Conservation (phyloP, 495 filamentous ascomycete species). For the Tetracladium setigerum region DNA sequence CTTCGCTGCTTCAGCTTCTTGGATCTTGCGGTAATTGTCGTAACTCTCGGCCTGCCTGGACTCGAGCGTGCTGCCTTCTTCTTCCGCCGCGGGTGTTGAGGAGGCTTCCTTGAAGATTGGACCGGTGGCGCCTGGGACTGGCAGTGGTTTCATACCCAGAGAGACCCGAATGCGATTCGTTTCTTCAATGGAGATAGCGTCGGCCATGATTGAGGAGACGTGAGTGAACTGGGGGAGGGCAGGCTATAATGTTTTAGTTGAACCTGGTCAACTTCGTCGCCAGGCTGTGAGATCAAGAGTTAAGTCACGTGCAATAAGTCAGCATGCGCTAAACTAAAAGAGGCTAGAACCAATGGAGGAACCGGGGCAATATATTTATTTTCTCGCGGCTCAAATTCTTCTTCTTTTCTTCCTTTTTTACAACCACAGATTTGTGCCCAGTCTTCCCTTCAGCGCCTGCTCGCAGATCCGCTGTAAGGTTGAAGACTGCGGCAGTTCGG, state of each 20-base stretch:
- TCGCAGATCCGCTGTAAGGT: slow-evolving; percentile 54
- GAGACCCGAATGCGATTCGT: slow-evolving; percentile 87
- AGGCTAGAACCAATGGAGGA: no score
- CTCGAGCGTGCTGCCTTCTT: slow-evolving; percentile 68
- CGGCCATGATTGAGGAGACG: slow-evolving; percentile 51
- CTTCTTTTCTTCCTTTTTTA: slow-evolving; percentile 36
- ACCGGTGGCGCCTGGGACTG: slow-evolving; percentile 59
- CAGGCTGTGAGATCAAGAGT: no score
- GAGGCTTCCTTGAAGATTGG: slow-evolving; percentile 52
- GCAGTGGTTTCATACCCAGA: slow-evolving; percentile 84
- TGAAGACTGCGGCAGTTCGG: slow-evolving; percentile 76
- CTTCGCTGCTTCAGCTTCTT: slow-evolving; percentile 55
- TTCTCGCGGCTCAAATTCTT: background rate
- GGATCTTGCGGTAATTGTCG: slow-evolving; percentile 50
- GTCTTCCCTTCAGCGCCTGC: slow-evolving; percentile 53
- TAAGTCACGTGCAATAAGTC: no score
- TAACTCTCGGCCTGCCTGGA: slow-evolving; percentile 68
- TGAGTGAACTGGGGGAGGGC: background rate
- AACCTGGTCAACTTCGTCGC: no score
- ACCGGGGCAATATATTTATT: background rate
- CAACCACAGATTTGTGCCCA: slow-evolving; percentile 73
- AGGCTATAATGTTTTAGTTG: no score
- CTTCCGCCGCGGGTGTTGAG: slow-evolving; percentile 50
- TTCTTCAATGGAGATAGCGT: slow-evolving; percentile 83
- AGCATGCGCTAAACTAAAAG: no score